Percentiles rank a stretch among this genome's conserved stretches.
Evolutionary conservation across 139 green algal genomes (phyloP).

Genomic region (Auxenochlorella protothecoides): DNA sequence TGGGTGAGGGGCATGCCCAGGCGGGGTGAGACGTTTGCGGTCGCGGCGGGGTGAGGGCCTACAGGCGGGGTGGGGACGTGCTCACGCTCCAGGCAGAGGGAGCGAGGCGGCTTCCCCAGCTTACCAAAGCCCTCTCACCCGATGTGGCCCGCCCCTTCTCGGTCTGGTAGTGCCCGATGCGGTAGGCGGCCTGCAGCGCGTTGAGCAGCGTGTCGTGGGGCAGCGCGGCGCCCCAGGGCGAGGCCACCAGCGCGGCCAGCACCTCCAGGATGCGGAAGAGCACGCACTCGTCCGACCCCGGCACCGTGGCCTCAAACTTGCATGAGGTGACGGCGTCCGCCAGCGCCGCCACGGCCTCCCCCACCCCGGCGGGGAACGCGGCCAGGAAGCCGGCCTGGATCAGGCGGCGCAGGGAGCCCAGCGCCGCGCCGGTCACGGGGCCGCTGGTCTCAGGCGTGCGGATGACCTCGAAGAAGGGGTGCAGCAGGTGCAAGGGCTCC

Average conservation of each 20-base stretch:
- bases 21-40: no score
- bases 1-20: no score
- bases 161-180: conserved; percentile 64
- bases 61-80: no score
- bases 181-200: conserved; percentile 55
- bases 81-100: no score
- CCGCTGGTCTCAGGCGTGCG: conserved; percentile 79
- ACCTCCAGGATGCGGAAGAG: conserved; percentile 91
- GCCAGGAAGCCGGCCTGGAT: conserved; percentile 59
- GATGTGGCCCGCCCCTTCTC: conserved; percentile 35
- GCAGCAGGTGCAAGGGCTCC: conserved; percentile 71
- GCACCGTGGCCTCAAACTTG: conserved; percentile 88
- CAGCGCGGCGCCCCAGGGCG: conserved; percentile 32
- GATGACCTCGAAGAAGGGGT: conserved; percentile 84
- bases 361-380: conserved; percentile 29
- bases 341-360: conserved; percentile 66
- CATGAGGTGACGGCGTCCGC: conserved; percentile 81
- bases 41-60: no score
- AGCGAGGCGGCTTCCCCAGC: no score
- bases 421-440: conserved; percentile 76
- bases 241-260: conserved; percentile 50
- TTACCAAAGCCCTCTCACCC: not conserved
- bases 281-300: conserved; percentile 86
- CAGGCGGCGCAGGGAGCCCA: conserved; percentile 69
- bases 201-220: conserved; percentile 58